A percentile compares a stretch with the other conserved stretches of the same genome.
Evolutionary conservation across 306 rosid species (phyloP).

Genomic region (Cucurbita pepo): DNA sequence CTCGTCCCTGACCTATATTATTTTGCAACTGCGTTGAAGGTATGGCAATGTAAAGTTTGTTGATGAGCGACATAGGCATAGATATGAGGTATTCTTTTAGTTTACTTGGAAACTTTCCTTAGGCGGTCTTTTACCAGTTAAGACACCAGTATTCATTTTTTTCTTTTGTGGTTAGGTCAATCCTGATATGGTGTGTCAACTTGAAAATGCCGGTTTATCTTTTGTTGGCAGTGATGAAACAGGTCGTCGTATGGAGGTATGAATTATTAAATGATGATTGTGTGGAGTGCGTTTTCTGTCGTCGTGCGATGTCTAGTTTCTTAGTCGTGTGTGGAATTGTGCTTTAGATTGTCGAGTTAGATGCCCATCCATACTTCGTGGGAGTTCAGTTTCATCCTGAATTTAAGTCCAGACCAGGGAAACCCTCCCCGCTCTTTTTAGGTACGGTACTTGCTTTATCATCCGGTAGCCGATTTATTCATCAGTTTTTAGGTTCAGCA

Average conservation of each 20-base stretch:
- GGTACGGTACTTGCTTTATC: conserved; percentile 23
- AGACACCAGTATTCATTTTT: background rate
- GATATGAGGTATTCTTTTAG: conserved; percentile 28
- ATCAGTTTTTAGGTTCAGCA: background rate
- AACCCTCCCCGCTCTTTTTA: conserved; percentile 65
- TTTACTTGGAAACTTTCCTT: background rate
- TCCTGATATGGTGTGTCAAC: conserved; percentile 32
- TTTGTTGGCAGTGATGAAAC: conserved; percentile 31
- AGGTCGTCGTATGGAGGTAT: conserved; percentile 37
- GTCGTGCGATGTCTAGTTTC: background rate
- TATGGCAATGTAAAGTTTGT: conserved; percentile 25
- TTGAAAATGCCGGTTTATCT: conserved; percentile 27
- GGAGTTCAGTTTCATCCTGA: conserved; percentile 96
- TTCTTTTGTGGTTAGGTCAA: conserved; percentile 16
- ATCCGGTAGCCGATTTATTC: background rate
- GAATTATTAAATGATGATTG: background rate
- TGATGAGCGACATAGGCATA: conserved; percentile 39
- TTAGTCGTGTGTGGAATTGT: background rate
- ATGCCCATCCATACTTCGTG: conserved; percentile 70
- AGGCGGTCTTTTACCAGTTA: background rate
- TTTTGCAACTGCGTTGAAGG: conserved; percentile 7
- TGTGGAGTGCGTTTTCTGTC: background rate
- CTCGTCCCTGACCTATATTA: background rate
- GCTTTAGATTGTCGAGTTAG: conserved; percentile 63
- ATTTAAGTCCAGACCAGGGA: conserved; percentile 81